Conservation (phyloP, 2,329 filamentous ascomycete genomes). For the Ophiostoma quercus region DNA sequence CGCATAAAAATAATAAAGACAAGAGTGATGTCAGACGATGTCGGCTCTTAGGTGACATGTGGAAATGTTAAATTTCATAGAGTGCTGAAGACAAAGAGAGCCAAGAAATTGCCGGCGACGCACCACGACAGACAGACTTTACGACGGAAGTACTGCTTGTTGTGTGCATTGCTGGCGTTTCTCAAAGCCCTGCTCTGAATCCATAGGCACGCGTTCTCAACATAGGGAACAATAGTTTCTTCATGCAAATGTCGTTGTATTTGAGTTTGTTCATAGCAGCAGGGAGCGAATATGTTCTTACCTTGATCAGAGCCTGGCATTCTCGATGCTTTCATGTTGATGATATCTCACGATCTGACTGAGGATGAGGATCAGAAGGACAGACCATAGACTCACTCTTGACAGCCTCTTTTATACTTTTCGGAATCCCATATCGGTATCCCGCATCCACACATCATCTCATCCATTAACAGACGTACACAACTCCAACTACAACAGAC, state of each 20-base stretch:
- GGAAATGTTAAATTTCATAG: conserved; percentile 23
- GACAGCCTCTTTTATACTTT: not conserved
- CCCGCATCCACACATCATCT: not conserved
- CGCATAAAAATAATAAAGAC: not conserved
- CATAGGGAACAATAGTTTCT: conserved; percentile 27
- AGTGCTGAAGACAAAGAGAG: not conserved
- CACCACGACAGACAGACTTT: not conserved
- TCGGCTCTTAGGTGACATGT: conserved; percentile 29
- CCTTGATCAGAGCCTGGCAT: not conserved
- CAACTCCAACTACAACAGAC: no score
- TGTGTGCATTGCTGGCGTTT: not conserved
- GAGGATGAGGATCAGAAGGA: not conserved
- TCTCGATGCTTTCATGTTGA: not conserved
- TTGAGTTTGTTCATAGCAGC: not conserved
- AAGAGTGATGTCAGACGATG: conserved; percentile 27
- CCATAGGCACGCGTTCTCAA: conserved; percentile 21
- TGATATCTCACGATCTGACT: not conserved
- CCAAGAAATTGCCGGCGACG: not conserved
- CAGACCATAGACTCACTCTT: not conserved
- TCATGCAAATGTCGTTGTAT: conserved; percentile 22
- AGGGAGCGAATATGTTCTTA: not conserved
- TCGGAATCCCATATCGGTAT: not conserved
- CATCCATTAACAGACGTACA: not conserved
- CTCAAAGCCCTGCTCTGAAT: not conserved
- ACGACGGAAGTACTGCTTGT: not conserved